A percentile compares a stretch with the other conserved stretches of the same genome.
These are phyloP conservation scores for Sugiyamaella lignohabitans DNA, from an alignment of 805 yeast genomes.

Conservation along the genomic window DNA sequence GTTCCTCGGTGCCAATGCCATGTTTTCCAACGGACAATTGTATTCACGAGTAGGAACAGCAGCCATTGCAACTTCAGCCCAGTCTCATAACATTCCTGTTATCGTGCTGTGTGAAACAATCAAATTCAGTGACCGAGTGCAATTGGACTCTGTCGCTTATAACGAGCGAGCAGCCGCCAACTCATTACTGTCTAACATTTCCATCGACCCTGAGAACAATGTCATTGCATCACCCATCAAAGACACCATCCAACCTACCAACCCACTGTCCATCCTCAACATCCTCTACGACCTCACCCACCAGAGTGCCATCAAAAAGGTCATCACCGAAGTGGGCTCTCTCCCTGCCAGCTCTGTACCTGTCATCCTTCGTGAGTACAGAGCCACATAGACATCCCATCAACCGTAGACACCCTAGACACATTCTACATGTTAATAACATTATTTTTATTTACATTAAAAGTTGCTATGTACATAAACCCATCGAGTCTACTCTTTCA, in stretches of 20 bases:
- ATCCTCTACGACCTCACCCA: constrained; percentile 93
- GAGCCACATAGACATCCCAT: constrained; percentile 16
- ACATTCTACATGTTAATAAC: no score
- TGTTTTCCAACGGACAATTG: constrained; percentile 88
- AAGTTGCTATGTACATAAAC: not conserved
- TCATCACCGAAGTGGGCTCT: constrained; percentile 93
- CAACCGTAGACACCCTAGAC: not conserved
- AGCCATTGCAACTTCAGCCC: constrained; percentile 83
- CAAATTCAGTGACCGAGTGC: constrained; percentile 92
- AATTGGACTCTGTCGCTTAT: constrained; percentile 88
- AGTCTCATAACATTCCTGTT: constrained; percentile 84
- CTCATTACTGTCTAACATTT: constrained; percentile 25
- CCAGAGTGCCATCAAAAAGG: constrained; percentile 86
- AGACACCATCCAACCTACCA: constrained; percentile 27
- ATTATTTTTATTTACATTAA: no score
- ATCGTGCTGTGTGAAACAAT: constrained; percentile 92
- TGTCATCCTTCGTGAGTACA: constrained; percentile 89
- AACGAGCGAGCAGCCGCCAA: constrained; percentile 58
- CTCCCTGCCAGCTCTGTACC: constrained; percentile 98
- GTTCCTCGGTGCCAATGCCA: constrained; percentile 93
- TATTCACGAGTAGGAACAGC: constrained; percentile 95
- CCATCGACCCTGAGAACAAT: constrained; percentile 24
- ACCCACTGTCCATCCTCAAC: constrained; percentile 57
- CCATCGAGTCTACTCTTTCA: not conserved
- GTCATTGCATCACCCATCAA: constrained; percentile 11